Conservation (phyloP, 768 basidiomycete species). For the Erythrobasidium yunnanense region DNA sequence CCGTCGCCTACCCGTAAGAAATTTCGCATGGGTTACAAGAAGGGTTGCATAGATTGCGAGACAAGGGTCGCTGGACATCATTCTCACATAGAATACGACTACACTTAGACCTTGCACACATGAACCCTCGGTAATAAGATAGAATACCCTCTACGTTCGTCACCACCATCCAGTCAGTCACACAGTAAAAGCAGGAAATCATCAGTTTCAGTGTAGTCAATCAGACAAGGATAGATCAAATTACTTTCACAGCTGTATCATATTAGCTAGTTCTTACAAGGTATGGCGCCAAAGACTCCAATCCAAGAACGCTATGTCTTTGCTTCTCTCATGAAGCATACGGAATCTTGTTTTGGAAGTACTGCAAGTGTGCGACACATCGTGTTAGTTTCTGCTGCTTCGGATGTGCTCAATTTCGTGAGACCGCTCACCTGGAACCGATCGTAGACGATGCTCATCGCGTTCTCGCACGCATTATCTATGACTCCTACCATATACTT, state of each 20-base stretch:
- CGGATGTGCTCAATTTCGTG: neutral
- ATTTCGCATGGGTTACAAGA: constrained; percentile 15
- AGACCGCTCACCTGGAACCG: constrained; percentile 47
- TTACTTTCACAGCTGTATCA: no score
- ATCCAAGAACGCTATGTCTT: neutral
- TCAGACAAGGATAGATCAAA: no score
- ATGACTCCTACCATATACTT: constrained; percentile 84
- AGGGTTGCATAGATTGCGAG: constrained; percentile 5
- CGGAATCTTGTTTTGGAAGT: constrained; percentile 16
- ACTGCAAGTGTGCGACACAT: neutral
- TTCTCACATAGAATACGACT: constrained; percentile 1
- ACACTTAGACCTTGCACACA: no score
- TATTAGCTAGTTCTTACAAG: no score
- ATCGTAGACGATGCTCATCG: constrained; percentile 85
- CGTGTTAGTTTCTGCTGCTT: neutral
- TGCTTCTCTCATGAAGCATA: constrained; percentile 1
- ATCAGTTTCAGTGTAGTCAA: neutral
- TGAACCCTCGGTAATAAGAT: no score
- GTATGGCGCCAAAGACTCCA: no score
- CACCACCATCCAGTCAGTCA: no score
- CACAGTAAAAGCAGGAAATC: neutral
- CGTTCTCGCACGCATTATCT: constrained; percentile 87
- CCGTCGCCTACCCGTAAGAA: neutral
- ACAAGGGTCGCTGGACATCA: constrained; percentile 1
- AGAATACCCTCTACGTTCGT: no score